Evolutionary conservation across 2,329 filamentous ascomycete genomes (phyloP).

Genomic region (Keithomyces neogunnii): DNA sequence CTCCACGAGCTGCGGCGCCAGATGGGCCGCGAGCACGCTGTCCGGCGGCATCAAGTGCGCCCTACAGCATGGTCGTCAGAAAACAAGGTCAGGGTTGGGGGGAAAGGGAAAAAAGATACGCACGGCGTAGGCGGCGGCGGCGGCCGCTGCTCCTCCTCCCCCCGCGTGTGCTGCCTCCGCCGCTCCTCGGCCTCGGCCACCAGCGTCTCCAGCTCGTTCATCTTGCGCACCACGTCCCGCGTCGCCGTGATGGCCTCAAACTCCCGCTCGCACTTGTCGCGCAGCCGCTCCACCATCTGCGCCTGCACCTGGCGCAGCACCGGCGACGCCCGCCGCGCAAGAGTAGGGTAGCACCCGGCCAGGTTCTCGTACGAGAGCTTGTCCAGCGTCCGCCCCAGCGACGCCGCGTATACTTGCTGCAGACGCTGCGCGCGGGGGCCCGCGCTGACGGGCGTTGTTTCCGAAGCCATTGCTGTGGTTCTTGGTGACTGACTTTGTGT

Average conservation of each 20-base stretch:
- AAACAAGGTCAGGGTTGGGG: not conserved
- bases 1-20: conserved; percentile 41
- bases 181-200: conserved; percentile 38
- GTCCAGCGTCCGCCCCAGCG: conserved; percentile 44
- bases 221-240: conserved; percentile 43
- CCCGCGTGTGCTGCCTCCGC: conserved; percentile 12
- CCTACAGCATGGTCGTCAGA: not conserved
- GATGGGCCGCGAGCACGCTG: conserved; percentile 45
- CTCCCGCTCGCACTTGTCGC: conserved; percentile 46
- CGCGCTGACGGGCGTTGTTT: conserved; percentile 19
- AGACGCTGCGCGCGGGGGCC: conserved; percentile 50
- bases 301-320: conserved; percentile 46
- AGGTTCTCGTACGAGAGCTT: conserved; percentile 50
- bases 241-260: conserved; percentile 46
- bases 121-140: conserved; percentile 33
- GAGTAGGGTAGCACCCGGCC: conserved; percentile 52
- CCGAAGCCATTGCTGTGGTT: not conserved
- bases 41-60: conserved; percentile 47
- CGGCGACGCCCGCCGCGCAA: conserved; percentile 41
- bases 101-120: conserved; percentile 12
- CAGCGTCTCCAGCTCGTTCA: conserved; percentile 52
- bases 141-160: not conserved
- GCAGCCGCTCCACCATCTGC: conserved; percentile 49
- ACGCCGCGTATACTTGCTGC: conserved; percentile 42
- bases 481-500: not conserved